A percentile compares a stretch with the other conserved stretches of the same genome.
These are phyloP conservation scores for Testicularia cyperi DNA, from an alignment of 1,284 basidiomycete species.

Conservation along the genomic window DNA sequence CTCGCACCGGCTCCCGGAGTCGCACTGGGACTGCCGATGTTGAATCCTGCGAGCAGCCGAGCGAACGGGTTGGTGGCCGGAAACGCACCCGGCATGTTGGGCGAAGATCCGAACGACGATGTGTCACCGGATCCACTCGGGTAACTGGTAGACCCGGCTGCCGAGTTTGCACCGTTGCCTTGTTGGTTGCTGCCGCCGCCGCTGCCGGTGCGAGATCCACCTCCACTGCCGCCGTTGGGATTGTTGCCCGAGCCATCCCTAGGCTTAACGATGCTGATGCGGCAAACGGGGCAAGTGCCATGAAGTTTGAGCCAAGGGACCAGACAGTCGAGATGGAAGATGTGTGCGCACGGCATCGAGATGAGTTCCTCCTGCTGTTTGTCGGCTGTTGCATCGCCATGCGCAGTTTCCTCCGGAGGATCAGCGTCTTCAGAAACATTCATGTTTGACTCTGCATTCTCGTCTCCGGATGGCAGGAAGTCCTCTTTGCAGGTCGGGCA, in stretches of 20 bases:
- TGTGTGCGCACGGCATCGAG: conserved; percentile 46
- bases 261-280: conserved; percentile 33
- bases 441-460: no score
- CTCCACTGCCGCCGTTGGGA: background rate
- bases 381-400: conserved; percentile 10
- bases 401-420: background rate
- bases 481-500: conserved; percentile 55
- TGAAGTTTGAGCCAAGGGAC: conserved; percentile 49
- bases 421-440: no score
- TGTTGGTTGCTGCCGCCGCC: background rate
- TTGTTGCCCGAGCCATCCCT: no score
- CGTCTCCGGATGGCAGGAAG: conserved; percentile 14
- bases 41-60: no score
- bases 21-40: no score
- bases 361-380: conserved; percentile 43
- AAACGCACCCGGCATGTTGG: background rate
- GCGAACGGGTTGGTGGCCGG: background rate
- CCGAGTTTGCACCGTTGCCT: no score
- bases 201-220: no score
- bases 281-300: conserved; percentile 53
- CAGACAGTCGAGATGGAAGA: conserved; percentile 51
- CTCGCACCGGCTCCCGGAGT: no score
- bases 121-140: no score
- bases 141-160: no score
- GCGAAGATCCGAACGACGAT: no score